Evolutionary conservation across 1,284 basidiomycete species (phyloP).

Genomic region (Ganoderma lucidum): DNA sequence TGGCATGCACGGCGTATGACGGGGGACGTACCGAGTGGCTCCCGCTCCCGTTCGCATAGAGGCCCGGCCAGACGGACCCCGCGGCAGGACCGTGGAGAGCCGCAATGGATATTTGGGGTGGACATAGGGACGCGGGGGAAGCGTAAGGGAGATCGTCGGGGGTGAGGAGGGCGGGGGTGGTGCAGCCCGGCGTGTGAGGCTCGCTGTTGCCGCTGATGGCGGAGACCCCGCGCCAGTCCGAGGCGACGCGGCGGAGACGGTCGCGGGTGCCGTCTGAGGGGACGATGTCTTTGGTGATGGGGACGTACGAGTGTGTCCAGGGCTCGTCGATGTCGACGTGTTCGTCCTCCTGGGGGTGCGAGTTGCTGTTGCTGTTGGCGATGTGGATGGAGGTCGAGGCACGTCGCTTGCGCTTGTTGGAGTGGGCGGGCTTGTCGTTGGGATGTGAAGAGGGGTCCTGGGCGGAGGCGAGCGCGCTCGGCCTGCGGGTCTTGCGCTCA

Average conservation of each 20-base stretch:
- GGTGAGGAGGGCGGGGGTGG: slow-evolving; percentile 44
- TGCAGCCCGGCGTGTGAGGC: slow-evolving; percentile 36
- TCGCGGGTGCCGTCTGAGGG: slow-evolving; percentile 57
- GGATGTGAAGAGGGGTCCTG: slow-evolving; percentile 22
- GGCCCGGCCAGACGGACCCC: slow-evolving; percentile 45
- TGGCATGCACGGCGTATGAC: slow-evolving; percentile 57
- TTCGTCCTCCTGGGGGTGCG: slow-evolving; percentile 50
- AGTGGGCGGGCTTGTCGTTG: slow-evolving; percentile 9
- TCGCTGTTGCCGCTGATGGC: slow-evolving; percentile 54
- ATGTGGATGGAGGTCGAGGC: slow-evolving; percentile 42
- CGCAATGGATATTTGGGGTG: slow-evolving; percentile 41
- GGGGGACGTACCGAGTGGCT: slow-evolving; percentile 56
- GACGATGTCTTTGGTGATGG: slow-evolving; percentile 63
- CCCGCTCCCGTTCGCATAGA: slow-evolving; percentile 47
- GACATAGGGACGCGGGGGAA: slow-evolving; percentile 7
- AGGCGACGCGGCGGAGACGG: slow-evolving; percentile 64
- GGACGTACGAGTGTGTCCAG: slow-evolving; percentile 45
- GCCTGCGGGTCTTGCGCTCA: slow-evolving; percentile 54
- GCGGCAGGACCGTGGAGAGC: slow-evolving; percentile 44
- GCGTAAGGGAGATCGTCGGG: slow-evolving; percentile 36
- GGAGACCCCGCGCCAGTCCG: slow-evolving; percentile 74
- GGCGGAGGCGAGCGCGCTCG: slow-evolving; percentile 49
- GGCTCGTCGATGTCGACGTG: slow-evolving; percentile 59
- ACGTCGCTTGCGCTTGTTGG: slow-evolving; percentile 51
- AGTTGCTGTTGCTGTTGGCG: slow-evolving; percentile 22